Evolutionary conservation across 2,329 filamentous ascomycete species (phyloP), one percentile per base, ranked within the genome.

Genomic region (Sporothrix euskadiensis): DNA sequence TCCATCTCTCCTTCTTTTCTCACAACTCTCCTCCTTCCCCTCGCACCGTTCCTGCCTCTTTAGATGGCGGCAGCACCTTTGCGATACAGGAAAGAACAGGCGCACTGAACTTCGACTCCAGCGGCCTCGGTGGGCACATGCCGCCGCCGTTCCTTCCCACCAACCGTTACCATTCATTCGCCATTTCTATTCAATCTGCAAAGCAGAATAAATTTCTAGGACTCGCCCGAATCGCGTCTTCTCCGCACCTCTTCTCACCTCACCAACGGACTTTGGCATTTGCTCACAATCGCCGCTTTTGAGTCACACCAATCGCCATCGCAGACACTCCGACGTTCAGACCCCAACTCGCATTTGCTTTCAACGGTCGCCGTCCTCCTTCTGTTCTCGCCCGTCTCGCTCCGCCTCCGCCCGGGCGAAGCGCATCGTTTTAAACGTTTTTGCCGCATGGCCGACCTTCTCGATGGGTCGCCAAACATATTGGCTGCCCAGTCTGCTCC

Each of bases 391-490:
- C 4, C 7, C 19, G 16, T 9, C 30, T 35, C 35, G 47, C 66
- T 22, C 30, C 47, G 66, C 66, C 56, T 59, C 57, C 63, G 41
- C 47, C 52, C 19, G 30, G 61, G 66, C 66, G 66, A 39, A 26
- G 66, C 47, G 19, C 54, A 41, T 44, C 19, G 26, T 5, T n/a
- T 26, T 32, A 7, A 7, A 65, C 41, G 47, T 54, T 61, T 61
- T 63, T 68, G 66, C 35, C 66, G 69, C 61, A 76, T 76, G 75
- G 75, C 73, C 56, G 75, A 76, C 44, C 44, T 44, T 10, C 63
- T 44, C 4, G 39, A 63, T 12, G 66, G 49, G 14, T 73, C 76
- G 69, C 73, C 75, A 69, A 63, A 74, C 8, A 54, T 54, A 35
- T 59, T 66, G 71, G 73, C 71, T 41, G 70, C 73, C 4, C 32